Evolutionary conservation across 805 yeast species (phyloP), one percentile per base, ranked within the genome.

Genomic region (Hemisphaericaspora nanyangensis): DNA sequence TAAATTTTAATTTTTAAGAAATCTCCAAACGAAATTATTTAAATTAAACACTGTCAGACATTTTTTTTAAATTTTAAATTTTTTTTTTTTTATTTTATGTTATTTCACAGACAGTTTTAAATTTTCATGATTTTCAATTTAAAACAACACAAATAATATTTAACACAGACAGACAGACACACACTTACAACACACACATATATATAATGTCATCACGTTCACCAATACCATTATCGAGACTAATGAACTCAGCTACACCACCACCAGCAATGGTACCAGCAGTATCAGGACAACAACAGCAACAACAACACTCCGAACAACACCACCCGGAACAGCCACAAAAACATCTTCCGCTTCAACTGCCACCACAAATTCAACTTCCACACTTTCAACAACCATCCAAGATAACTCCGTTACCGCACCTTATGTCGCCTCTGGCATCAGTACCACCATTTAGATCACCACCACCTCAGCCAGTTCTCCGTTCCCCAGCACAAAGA

Each of bases 221-320:
- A 20, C 35, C 35, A 15, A 24, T 22, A 12, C 24, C 35, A 19
- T 26, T 33, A 15, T 28, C 35, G 8, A 33, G 35, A 22, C 20
- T 33, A 24, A 15, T 33, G 18, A 33, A 33, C 24, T 22, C 20
- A n/a, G 15, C 7, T 2, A 11, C 29, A 5, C 35, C 35, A 4
- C 10, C 35, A 16, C 18, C 31, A 3, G n/a, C 8, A 13, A 10
- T 13, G 12, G 3, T 13, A 29, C 31, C 31, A 29, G n/a, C 31
- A 29, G n/a, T 5, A 7, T 6, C 6, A 20, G 8, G 10, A 7
- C 25, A 20, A 20, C 25, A 20, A 20, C 31, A 5, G 12, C 31
- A 3, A 3, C 31, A 29, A 5, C 31, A 15, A 15, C 8, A 5
- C 8, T n/a, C 26, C 8, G 8, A 8, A 22, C 26, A 22, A 22